phyloP scores from a whole-genome alignment of 768 basidiomycete species.

The Mycena amicta region DNA sequence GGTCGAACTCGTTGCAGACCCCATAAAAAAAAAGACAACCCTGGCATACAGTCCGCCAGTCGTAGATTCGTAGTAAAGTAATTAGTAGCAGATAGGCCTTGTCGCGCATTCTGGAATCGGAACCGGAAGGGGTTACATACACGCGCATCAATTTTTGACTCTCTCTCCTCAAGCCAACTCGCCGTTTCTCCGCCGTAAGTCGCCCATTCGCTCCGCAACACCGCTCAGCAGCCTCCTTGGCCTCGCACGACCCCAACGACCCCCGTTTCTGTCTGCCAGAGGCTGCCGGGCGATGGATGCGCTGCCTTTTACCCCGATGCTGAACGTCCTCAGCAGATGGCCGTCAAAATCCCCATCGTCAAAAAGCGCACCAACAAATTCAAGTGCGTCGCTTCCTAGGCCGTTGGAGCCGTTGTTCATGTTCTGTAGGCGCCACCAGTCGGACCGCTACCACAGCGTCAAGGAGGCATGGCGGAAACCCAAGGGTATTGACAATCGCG shows the following conservation, averaged over 20 bases:
- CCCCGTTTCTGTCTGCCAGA: background rate
- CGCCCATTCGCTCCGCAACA: background rate
- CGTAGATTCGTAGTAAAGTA: too few relatives aligned
- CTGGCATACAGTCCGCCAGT: too few relatives aligned
- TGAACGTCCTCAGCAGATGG: constrained; percentile 35
- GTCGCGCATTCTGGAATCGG: too few relatives aligned
- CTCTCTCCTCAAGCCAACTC: too few relatives aligned
- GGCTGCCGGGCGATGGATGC: background rate
- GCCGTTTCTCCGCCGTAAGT: background rate
- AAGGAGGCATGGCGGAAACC: constrained; percentile 99
- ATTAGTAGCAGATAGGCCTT: too few relatives aligned
- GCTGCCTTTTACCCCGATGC: background rate
- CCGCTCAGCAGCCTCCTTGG: background rate
- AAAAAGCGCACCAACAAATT: constrained; percentile 98
- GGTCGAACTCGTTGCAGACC: too few relatives aligned
- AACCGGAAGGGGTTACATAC: too few relatives aligned
- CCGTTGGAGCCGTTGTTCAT: constrained; percentile 2
- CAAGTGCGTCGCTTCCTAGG: constrained; percentile 65
- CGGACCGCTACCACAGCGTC: constrained; percentile 94
- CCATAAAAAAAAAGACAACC: too few relatives aligned
- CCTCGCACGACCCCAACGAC: background rate
- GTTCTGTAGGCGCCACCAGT: constrained; percentile 86
- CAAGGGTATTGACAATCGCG: constrained; percentile 99
- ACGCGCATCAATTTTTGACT: too few relatives aligned
- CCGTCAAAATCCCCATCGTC: constrained; percentile 66